Percentiles rank a stretch among this genome's conserved stretches.
Evolutionary conservation across 2,329 filamentous ascomycete genomes (phyloP).

Genomic region (Fusarium sp.): DNA sequence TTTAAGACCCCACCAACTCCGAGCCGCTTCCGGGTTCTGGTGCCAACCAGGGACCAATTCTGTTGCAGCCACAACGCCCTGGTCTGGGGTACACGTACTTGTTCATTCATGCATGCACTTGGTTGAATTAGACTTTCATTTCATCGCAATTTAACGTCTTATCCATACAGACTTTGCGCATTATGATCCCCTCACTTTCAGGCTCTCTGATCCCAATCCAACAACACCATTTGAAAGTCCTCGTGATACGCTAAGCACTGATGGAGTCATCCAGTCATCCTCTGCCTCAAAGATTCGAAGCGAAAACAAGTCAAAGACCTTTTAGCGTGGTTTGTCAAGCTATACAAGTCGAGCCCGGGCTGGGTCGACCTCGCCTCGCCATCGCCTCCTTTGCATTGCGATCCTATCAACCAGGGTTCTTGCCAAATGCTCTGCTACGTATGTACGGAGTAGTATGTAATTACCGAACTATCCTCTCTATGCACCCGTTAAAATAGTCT

Average conservation of each 20-base stretch:
- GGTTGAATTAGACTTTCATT: neutral
- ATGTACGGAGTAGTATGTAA: too few relatives aligned
- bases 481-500: constrained; percentile 4
- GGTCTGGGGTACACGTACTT: constrained; percentile 39
- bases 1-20: constrained; percentile 29
- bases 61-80: constrained; percentile 29
- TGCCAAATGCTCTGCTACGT: constrained; percentile 3
- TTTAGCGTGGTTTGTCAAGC: constrained; percentile 1
- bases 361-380: constrained; percentile 29
- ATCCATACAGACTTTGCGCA: neutral
- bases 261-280: constrained; percentile 4
- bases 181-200: neutral
- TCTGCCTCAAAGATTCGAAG: constrained; percentile 29
- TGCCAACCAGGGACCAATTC: constrained; percentile 23
- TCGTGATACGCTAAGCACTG: constrained; percentile 25
- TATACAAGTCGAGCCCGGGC: constrained; percentile 3
- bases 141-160: constrained; percentile 3
- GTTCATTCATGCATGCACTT: constrained; percentile 19
- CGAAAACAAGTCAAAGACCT: neutral
- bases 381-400: constrained; percentile 19
- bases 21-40: constrained; percentile 33
- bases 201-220: neutral
- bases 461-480: too few relatives aligned
- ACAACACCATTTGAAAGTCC: constrained; percentile 1
- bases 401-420: constrained; percentile 12